Conservation (phyloP, 768 basidiomycete species). For the Rhodotorula babjevae region DNA sequence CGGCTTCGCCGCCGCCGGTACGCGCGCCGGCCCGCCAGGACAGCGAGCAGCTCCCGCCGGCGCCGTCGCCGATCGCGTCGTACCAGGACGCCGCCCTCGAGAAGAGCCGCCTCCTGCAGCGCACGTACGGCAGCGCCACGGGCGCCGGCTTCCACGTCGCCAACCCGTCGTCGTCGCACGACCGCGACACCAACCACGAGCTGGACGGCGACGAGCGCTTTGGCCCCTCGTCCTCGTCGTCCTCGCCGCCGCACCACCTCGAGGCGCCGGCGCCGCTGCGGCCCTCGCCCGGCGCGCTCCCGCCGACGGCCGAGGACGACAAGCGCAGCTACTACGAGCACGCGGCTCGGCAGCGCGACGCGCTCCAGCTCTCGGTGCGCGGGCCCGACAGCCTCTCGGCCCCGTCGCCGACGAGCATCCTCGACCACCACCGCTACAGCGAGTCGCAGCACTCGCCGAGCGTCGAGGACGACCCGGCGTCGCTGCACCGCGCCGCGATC, state of each 20-base stretch:
- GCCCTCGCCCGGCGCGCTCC: background rate
- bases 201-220: background rate
- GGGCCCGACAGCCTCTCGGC: background rate
- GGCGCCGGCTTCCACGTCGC: slow-evolving; percentile 2
- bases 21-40: background rate
- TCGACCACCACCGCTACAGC: background rate
- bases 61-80: background rate
- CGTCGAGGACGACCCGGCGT: background rate
- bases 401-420: background rate
- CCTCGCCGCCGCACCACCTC: background rate
- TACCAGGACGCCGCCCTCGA: background rate
- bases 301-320: slow-evolving; percentile 28
- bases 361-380: slow-evolving; percentile 4
- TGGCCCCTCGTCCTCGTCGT: background rate
- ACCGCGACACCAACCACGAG: no score
- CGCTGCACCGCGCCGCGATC: background rate
- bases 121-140: background rate
- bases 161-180: background rate
- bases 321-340: slow-evolving; percentile 18
- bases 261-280: background rate
- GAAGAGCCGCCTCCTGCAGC: slow-evolving; percentile 10
- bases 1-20: background rate
- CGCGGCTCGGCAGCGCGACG: slow-evolving; percentile 18
- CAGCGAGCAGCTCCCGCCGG: background rate
- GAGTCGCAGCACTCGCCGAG: background rate